These are phyloP conservation scores for Penicillium taxi DNA, from an alignment of 495 filamentous ascomycete genomes.

Conservation along the genomic window DNA sequence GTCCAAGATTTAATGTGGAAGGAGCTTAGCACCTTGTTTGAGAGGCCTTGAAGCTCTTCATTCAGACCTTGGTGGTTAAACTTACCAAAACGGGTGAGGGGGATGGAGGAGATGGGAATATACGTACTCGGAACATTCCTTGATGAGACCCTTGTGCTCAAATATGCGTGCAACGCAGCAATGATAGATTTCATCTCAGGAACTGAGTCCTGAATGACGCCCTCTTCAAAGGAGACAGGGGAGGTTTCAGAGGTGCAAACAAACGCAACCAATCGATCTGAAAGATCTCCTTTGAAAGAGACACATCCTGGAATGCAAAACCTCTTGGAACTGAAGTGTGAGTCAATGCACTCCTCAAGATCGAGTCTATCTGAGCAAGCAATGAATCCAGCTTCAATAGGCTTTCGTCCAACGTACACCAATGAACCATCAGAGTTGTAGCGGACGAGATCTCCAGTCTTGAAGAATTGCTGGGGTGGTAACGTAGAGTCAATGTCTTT, in stretches of 20 bases:
- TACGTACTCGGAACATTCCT: conserved; percentile 55
- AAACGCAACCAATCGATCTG: conserved; percentile 23
- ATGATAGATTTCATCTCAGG: conserved; percentile 13
- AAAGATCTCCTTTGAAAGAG: conserved; percentile 2
- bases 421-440: conserved; percentile 45
- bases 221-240: neutral
- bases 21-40: conserved; percentile 6
- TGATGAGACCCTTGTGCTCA: conserved; percentile 21
- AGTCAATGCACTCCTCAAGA: conserved; percentile 32
- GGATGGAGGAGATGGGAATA: conserved; percentile 47
- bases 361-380: conserved; percentile 41
- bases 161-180: conserved; percentile 14
- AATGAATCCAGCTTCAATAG: conserved; percentile 37
- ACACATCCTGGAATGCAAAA: conserved; percentile 18
- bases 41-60: conserved; percentile 10
- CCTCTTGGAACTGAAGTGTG: conserved; percentile 8
- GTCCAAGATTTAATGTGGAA: conserved; percentile 16
- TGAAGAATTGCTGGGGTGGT: conserved; percentile 19
- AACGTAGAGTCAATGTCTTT: conserved; percentile 3
- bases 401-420: conserved; percentile 39
- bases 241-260: conserved; percentile 10
- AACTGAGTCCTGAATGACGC: conserved; percentile 10
- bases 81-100: conserved; percentile 47
- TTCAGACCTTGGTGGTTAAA: conserved; percentile 26
- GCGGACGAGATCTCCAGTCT: conserved; percentile 48